Conservation (phyloP, 1,284 basidiomycete genomes). For the Cryptococcus wingfieldii region DNA sequence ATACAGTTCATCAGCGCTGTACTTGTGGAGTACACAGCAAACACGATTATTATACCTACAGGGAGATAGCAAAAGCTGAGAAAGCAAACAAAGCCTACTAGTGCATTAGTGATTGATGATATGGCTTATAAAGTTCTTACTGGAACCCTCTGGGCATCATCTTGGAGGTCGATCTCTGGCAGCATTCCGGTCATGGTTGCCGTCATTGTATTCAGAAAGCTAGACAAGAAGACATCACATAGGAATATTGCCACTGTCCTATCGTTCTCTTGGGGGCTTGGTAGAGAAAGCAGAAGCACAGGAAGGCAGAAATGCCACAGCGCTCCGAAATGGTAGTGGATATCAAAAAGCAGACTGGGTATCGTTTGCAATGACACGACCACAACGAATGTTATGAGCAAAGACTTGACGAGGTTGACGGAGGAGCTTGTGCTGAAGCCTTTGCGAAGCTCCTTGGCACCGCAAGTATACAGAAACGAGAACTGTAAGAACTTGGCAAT, state of each 20-base stretch:
- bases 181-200: background rate
- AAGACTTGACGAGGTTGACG: slow-evolving; percentile 21
- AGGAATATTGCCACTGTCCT: slow-evolving; percentile 28
- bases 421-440: slow-evolving; percentile 21
- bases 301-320: slow-evolving; percentile 35
- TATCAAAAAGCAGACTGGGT: slow-evolving; percentile 29
- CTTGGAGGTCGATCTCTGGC: background rate
- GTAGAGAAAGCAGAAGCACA: slow-evolving; percentile 25
- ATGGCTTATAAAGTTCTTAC: background rate
- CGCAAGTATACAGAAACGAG: slow-evolving; percentile 28
- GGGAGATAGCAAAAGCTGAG: slow-evolving; percentile 6
- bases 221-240: slow-evolving; percentile 22
- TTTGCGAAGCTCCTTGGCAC: slow-evolving; percentile 13
- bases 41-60: slow-evolving; percentile 9
- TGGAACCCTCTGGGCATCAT: background rate
- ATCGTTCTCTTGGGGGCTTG: slow-evolving; percentile 18
- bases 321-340: slow-evolving; percentile 33
- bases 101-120: background rate
- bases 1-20: background rate
- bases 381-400: slow-evolving; percentile 22
- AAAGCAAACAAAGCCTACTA: slow-evolving; percentile 9
- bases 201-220: background rate
- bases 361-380: slow-evolving; percentile 27
- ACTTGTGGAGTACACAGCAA: too few relatives aligned
- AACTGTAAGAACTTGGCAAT: slow-evolving; percentile 21